Percentiles rank a stretch among this genome's conserved stretches.
Evolutionary conservation across 352 stramenopile species (phyloP).

Genomic region (Pythium diclinum): DNA sequence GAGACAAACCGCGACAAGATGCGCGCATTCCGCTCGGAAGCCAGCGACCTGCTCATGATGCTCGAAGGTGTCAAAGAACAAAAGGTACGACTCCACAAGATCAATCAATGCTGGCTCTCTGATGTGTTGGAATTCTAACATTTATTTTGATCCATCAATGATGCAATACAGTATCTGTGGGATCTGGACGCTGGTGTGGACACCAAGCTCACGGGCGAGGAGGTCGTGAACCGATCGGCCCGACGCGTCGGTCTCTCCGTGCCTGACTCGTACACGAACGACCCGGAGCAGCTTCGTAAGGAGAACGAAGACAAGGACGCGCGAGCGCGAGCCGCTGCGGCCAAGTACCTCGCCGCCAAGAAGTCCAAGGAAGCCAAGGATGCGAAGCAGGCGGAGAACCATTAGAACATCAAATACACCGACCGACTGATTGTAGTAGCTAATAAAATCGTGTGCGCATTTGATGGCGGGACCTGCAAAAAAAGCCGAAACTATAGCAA

Average conservation of each 20-base stretch:
- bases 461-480: constrained; percentile 4
- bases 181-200: constrained; percentile 67
- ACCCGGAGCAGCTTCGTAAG: constrained; percentile 38
- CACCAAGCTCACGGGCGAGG: constrained; percentile 57
- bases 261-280: constrained; percentile 66
- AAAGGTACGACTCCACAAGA: constrained; percentile 39
- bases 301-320: constrained; percentile 28
- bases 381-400: constrained; percentile 6
- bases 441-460: constrained; percentile 26
- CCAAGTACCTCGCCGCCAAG: constrained; percentile 62
- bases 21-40: constrained; percentile 64
- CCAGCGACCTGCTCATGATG: constrained; percentile 67
- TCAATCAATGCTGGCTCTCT: neutral
- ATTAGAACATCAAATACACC: neutral
- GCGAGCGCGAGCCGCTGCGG: constrained; percentile 34
- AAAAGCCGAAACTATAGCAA: neutral
- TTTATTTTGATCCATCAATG: neutral
- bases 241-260: constrained; percentile 72
- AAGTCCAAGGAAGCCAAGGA: constrained; percentile 35
- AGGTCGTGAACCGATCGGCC: constrained; percentile 77
- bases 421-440: constrained; percentile 8
- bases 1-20: constrained; percentile 76
- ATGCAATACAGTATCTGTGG: constrained; percentile 55
- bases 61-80: constrained; percentile 70
- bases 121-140: neutral